These are phyloP conservation scores for Polytrichum formosum DNA, from an alignment of 225 moss, liverwort and hornwort species.

Conservation along the genomic window DNA sequence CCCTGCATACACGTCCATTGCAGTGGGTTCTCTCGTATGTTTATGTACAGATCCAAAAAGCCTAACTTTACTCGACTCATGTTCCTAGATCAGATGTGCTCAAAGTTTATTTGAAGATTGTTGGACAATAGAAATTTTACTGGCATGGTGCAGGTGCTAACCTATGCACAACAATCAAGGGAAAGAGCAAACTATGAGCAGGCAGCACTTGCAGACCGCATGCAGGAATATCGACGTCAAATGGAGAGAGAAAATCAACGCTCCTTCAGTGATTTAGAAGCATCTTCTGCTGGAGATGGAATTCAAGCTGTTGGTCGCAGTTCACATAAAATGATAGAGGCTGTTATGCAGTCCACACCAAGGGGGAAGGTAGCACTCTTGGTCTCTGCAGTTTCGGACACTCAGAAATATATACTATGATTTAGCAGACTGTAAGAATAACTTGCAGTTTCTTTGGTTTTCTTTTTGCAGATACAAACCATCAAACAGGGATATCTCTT, in stretches of 20 bases:
- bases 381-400: slow-evolving; percentile 1
- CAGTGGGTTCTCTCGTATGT: no score
- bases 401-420: slow-evolving; percentile 7
- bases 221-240: slow-evolving; percentile 92
- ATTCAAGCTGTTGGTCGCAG: slow-evolving; percentile 93
- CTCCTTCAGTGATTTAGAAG: slow-evolving; percentile 64
- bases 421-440: slow-evolving; percentile 6
- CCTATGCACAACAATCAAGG: slow-evolving; percentile 91
- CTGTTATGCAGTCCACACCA: slow-evolving; percentile 98
- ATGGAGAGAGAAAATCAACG: slow-evolving; percentile 92
- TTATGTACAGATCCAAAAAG: no score
- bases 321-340: slow-evolving; percentile 90
- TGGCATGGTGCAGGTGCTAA: slow-evolving; percentile 53
- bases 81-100: no score
- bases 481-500: slow-evolving; percentile 95
- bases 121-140: no score
- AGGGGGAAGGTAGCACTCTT: slow-evolving; percentile 65
- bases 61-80: no score
- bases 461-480: slow-evolving; percentile 61
- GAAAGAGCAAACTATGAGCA: slow-evolving; percentile 98
- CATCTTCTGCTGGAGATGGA: slow-evolving; percentile 69
- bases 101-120: no score
- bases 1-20: no score
- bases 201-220: slow-evolving; percentile 91
- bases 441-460: slow-evolving; percentile 15